Evolutionary conservation across 441 rosid genomes (phyloP).

Genomic region (Eutrema salsugineum): DNA sequence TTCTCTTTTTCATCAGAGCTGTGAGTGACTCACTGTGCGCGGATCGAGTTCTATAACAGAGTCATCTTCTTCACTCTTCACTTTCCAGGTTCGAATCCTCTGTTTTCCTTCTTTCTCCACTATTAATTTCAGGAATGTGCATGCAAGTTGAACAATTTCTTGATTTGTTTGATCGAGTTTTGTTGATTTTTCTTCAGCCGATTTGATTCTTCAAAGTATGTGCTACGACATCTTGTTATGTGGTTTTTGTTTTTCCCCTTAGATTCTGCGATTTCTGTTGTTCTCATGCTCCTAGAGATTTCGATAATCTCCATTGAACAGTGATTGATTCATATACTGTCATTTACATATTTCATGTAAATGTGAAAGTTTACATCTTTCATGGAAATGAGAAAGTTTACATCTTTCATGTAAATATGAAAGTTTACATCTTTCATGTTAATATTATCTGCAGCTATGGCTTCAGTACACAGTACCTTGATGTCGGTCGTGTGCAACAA

Average conservation of each 20-base stretch:
- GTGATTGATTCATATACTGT: background rate
- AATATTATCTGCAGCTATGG: too few species aligned
- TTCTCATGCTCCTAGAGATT: too few species aligned
- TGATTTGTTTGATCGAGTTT: background rate
- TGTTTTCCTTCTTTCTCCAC: background rate
- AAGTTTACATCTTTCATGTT: too few species aligned
- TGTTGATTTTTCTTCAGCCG: background rate
- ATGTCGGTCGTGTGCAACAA: constrained; percentile 55
- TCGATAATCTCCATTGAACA: background rate
- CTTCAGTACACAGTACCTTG: constrained; percentile 56
- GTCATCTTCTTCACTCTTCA: background rate
- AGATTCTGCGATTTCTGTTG: background rate
- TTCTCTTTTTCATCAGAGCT: background rate
- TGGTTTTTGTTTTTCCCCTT: background rate
- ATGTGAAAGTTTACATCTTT: background rate
- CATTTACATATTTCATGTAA: background rate
- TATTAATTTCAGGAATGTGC: background rate
- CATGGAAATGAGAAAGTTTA: too few species aligned
- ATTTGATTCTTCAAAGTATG: background rate
- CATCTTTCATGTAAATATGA: too few species aligned
- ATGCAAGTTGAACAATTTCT: background rate
- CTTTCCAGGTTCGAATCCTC: constrained; percentile 15
- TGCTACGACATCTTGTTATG: background rate
- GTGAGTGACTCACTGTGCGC: background rate
- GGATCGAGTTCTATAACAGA: background rate